Evolutionary conservation across 768 basidiomycete genomes (phyloP), one percentile per base, ranked within the genome.

Genomic region (Tremella yokohamensis): DNA sequence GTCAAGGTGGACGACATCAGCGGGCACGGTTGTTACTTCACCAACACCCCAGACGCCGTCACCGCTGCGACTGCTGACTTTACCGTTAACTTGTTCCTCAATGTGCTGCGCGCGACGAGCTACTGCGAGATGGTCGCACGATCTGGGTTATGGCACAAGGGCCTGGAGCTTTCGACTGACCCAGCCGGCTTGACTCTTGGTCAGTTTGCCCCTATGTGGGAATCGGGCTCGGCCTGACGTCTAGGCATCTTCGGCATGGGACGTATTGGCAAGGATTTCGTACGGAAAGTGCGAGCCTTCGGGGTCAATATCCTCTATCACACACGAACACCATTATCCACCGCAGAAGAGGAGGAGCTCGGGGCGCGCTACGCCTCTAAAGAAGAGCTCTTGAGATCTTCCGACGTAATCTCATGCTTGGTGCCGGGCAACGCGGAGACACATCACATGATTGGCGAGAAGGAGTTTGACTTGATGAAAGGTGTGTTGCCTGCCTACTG

Each of bases 381-480:
- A 19, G 66, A 65, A 11, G 64, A 68, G 49, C 56, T 68, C n/a
- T 29, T 62, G 16, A 8, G 22, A 16, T 40, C 50, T 3, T 44
- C 64, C 19, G 66, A 68, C 42, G 29, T 68, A 44, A 63, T 68
- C 39, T 56, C 64, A 2, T 51, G 52, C 25, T 42, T 62, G 7
- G 45, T 39, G 20, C 64, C 64, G 11, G 40, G 50, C 15, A 65
- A 57, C 11, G 8, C 52, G 22, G 64, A 62, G 29, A 65, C 64
- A 3, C 54, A 38, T 34, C 61, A 62, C 29, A 18, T 65, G 49
- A 26, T 65, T 18, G 58, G 60, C 29, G 19, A 38, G 9, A 24
- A 51, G 39, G 63, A 70, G 40, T 74, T 76, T 40, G 54, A 56
- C 2, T 49, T 57, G 56, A 76, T 76, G 75, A 69, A 68, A 34